These are phyloP conservation scores for Sanghuangporus baumii DNA, from an alignment of 1,284 basidiomycete species.

Conservation along the genomic window DNA sequence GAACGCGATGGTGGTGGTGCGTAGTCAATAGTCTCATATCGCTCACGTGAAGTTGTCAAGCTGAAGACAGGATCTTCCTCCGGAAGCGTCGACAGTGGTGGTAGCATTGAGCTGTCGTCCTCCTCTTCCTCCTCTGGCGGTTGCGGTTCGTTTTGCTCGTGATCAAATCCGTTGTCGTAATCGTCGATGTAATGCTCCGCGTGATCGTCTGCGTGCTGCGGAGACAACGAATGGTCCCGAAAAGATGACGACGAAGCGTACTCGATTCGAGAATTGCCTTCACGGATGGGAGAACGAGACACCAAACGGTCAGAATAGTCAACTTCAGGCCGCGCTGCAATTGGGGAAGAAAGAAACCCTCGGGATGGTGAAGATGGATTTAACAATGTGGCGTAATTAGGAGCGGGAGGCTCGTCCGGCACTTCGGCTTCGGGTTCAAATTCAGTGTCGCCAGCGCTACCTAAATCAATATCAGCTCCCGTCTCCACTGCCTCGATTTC, in stretches of 20 bases:
- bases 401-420: neutral
- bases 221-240: neutral
- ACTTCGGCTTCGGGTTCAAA: neutral
- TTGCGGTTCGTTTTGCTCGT: neutral
- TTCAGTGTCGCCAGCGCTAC: neutral
- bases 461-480: neutral
- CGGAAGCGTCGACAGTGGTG: conserved; percentile 14
- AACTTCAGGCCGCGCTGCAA: neutral
- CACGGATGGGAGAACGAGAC: neutral
- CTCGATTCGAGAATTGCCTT: neutral
- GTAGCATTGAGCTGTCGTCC: conserved; percentile 16
- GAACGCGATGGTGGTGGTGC: neutral
- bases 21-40: neutral
- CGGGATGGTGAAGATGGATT: neutral
- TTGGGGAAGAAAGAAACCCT: neutral
- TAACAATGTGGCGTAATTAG: neutral
- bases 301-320: neutral
- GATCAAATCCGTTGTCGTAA: conserved; percentile 4
- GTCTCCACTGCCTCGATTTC: neutral
- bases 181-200: neutral
- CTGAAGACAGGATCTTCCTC: conserved; percentile 15
- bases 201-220: neutral
- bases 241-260: neutral
- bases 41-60: conserved; percentile 1
- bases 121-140: conserved; percentile 7